Percentiles rank a stretch among this genome's conserved stretches.
phyloP scores from a whole-genome alignment of 352 stramenopile genomes.

The Pythium inflatum region DNA sequence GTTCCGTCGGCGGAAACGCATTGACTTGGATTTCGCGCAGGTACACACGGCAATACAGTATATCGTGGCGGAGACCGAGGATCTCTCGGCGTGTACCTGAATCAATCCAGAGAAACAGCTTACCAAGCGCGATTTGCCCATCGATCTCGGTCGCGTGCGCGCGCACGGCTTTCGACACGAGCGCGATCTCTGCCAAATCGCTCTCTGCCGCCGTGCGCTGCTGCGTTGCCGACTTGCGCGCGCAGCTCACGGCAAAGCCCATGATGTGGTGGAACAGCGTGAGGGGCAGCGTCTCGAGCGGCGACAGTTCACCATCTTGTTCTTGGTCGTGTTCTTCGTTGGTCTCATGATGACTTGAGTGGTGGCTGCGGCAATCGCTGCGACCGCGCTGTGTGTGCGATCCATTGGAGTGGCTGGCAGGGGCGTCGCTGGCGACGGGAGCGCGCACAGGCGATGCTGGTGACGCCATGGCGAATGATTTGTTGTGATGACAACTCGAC shows the following conservation, averaged over 20 bases:
- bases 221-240: neutral
- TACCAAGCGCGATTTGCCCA: conserved; percentile 11
- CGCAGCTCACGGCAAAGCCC: neutral
- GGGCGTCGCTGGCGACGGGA: neutral
- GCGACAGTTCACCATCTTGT: neutral
- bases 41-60: conserved; percentile 11
- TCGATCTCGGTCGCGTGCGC: neutral
- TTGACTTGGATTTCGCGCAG: conserved; percentile 12
- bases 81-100: neutral
- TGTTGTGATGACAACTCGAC: too few species aligned
- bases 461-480: too few species aligned
- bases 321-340: neutral
- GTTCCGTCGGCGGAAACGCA: neutral
- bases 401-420: neutral
- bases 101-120: neutral
- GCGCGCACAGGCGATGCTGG: neutral
- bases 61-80: conserved; percentile 14
- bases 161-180: conserved; percentile 12
- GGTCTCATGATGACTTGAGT: neutral
- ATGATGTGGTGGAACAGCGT: conserved; percentile 22
- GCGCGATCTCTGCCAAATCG: conserved; percentile 5
- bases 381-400: neutral
- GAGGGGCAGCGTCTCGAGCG: conserved; percentile 9
- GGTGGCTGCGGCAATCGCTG: too few species aligned
- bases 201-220: neutral